Conservation (phyloP, 257 asterid genomes). For the Petrea volubilis region DNA sequence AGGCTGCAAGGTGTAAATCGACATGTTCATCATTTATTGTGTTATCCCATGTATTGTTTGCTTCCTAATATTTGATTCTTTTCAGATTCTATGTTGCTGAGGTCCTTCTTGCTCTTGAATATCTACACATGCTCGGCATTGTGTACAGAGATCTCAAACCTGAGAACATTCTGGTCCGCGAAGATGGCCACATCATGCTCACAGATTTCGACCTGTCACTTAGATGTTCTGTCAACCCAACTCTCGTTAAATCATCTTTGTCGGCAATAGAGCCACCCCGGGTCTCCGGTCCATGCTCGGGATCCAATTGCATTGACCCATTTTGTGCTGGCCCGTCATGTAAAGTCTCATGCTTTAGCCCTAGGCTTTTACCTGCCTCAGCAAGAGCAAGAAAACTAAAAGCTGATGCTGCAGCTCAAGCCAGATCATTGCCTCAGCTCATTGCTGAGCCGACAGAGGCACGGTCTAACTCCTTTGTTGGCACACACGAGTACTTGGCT, state of each 20-base stretch:
- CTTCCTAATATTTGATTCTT: conserved; percentile 4
- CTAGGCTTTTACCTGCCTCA: conserved; percentile 39
- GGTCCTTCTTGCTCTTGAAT: conserved; percentile 75
- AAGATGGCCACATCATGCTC: conserved; percentile 85
- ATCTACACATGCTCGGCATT: conserved; percentile 79
- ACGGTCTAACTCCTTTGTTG: conserved; percentile 79
- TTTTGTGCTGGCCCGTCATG: conserved; percentile 71
- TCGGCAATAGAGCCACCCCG: conserved; percentile 52
- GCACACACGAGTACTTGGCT: conserved; percentile 77
- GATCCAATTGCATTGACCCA: conserved; percentile 76
- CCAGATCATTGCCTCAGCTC: conserved; percentile 55
- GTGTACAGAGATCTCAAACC: conserved; percentile 78
- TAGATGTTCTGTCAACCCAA: conserved; percentile 66
- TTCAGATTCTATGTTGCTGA: conserved; percentile 81
- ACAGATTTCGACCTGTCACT: conserved; percentile 80
- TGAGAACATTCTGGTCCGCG: conserved; percentile 70
- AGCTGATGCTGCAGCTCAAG: conserved; percentile 42
- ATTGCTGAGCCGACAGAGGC: conserved; percentile 80
- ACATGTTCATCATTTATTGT: background rate
- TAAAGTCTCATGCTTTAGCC: conserved; percentile 65
- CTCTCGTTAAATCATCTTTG: conserved; percentile 49
- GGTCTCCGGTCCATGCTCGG: conserved; percentile 67
- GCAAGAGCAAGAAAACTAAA: conserved; percentile 49
- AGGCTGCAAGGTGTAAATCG: conserved; percentile 63
- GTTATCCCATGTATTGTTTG: background rate